Conservation (phyloP, 2,329 filamentous ascomycete species). For the Canariomyces notabilis region DNA sequence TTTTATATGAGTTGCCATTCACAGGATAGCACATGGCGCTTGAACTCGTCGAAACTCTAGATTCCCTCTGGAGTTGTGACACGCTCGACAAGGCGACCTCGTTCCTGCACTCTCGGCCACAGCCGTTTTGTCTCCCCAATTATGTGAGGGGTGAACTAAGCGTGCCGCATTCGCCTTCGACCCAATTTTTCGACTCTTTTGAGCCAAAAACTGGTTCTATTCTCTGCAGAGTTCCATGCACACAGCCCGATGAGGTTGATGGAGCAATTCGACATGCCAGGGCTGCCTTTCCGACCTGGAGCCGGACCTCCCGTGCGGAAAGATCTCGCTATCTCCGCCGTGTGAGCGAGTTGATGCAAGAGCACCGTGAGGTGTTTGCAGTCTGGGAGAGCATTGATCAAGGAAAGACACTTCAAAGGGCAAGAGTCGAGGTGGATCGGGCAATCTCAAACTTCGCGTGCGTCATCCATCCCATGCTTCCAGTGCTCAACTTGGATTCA, state of each 20-base stretch:
- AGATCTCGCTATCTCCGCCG: slow-evolving; percentile 26
- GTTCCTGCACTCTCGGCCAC: slow-evolving; percentile 13
- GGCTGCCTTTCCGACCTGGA: slow-evolving; percentile 28
- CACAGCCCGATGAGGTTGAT: slow-evolving; percentile 24
- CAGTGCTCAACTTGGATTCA: background rate
- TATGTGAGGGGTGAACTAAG: slow-evolving; percentile 20
- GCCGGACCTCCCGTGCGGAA: slow-evolving; percentile 25
- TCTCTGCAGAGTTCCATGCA: slow-evolving; percentile 25
- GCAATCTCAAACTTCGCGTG: slow-evolving; percentile 33
- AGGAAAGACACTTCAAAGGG: slow-evolving; percentile 32
- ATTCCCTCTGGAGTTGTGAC: slow-evolving; percentile 25
- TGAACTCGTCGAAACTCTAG: background rate
- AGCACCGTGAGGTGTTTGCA: slow-evolving; percentile 30
- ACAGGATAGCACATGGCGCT: background rate
- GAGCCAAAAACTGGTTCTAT: slow-evolving; percentile 30
- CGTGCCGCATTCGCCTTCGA: slow-evolving; percentile 14
- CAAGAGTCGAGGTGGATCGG: slow-evolving; percentile 31
- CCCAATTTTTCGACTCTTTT: slow-evolving; percentile 25
- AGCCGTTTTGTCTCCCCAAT: slow-evolving; percentile 11
- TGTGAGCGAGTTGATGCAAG: slow-evolving; percentile 26
- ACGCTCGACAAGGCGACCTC: slow-evolving; percentile 27
- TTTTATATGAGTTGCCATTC: too few relatives aligned
- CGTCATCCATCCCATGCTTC: slow-evolving; percentile 4
- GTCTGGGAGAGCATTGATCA: slow-evolving; percentile 35
- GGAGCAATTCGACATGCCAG: slow-evolving; percentile 24